Evolutionary conservation across 331 rosid genomes (phyloP).

Genomic region (Erythrophleum ivorense): DNA sequence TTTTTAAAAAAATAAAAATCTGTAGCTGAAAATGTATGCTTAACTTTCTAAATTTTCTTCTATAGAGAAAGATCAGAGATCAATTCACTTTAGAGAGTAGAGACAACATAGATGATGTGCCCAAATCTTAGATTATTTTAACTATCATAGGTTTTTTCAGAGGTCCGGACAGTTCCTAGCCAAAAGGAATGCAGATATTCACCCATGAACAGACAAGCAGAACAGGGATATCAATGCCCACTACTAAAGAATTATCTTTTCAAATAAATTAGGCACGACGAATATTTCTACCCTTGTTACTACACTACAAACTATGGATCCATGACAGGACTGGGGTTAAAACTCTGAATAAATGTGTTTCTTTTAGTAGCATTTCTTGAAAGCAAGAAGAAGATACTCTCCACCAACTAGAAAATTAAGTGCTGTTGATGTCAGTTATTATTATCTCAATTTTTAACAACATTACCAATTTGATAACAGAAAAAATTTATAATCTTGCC

Average conservation of each 20-base stretch:
- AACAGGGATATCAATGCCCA: neutral
- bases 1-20: neutral
- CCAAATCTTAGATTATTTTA: conserved; percentile 10
- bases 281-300: neutral
- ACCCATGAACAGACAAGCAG: conserved; percentile 7
- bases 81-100: neutral
- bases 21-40: neutral
- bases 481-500: neutral
- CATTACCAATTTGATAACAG: neutral
- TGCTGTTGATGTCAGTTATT: neutral
- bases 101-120: conserved; percentile 4
- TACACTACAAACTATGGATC: neutral
- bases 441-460: neutral
- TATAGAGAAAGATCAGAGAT: neutral
- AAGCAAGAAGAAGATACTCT: neutral
- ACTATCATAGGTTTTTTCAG: neutral
- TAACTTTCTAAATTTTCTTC: neutral
- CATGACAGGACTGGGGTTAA: neutral
- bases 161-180: neutral
- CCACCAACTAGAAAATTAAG: neutral
- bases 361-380: neutral
- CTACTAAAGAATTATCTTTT: neutral
- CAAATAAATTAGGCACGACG: neutral
- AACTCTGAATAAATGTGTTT: neutral
- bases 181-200: conserved; percentile 11